These are phyloP conservation scores for Volvox africanus DNA, from an alignment of 139 green algal species.

Conservation along the genomic window DNA sequence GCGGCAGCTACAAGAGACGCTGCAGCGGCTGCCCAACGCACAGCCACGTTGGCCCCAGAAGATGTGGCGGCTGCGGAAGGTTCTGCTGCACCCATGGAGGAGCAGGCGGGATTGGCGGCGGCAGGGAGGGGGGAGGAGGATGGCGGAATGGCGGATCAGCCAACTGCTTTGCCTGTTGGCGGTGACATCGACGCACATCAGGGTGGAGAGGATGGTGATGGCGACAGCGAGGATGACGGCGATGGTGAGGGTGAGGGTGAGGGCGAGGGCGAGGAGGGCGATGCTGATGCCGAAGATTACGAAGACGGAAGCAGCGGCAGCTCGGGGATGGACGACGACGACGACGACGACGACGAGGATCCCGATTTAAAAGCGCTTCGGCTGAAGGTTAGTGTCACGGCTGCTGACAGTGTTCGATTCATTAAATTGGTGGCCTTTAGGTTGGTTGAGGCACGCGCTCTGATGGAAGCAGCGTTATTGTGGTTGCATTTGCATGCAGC, in stretches of 20 bases:
- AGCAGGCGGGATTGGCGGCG: background rate
- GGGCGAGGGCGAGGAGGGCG: background rate
- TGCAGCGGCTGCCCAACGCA: background rate
- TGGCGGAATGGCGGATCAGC: too few relatives aligned
- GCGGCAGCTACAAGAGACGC: background rate
- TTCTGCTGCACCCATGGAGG: background rate
- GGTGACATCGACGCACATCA: background rate
- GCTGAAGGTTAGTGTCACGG: background rate
- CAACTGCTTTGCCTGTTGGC: background rate
- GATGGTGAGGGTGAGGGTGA: background rate
- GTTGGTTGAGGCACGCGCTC: too few relatives aligned
- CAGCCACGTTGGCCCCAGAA: background rate
- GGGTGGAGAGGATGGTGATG: background rate
- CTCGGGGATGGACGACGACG: conserved; percentile 13
- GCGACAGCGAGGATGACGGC: background rate
- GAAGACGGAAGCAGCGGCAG: background rate
- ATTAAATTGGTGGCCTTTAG: background rate
- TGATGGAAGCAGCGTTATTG: too few relatives aligned
- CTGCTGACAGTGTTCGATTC: background rate
- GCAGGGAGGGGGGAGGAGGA: background rate
- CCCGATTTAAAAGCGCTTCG: background rate
- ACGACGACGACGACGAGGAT: conserved; percentile 34
- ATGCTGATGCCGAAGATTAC: background rate
- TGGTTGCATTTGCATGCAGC: too few relatives aligned
- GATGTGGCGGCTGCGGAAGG: background rate